Evolutionary conservation across 2,329 filamentous ascomycete species (phyloP).

Genomic region (Akanthomyces muscarius): DNA sequence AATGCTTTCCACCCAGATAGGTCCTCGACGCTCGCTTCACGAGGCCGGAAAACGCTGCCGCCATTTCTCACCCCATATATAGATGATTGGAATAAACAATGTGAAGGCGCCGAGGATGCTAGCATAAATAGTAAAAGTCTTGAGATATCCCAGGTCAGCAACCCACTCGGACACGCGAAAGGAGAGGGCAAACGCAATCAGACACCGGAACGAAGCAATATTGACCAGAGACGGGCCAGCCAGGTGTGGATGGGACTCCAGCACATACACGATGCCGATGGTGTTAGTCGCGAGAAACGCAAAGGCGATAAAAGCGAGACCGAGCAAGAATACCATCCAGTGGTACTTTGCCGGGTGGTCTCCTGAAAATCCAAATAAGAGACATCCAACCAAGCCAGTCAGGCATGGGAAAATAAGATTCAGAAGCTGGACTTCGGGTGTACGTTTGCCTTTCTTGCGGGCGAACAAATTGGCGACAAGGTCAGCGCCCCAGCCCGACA

Average conservation of each 20-base stretch:
- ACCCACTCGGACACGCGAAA: conserved; percentile 28
- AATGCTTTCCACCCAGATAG: too few relatives aligned
- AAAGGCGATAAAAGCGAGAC: conserved; percentile 27
- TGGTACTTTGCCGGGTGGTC: conserved; percentile 22
- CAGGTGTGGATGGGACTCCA: conserved; percentile 30
- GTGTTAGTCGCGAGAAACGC: conserved; percentile 27
- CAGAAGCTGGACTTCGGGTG: conserved; percentile 31
- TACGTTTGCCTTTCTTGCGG: conserved; percentile 26
- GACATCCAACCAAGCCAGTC: conserved; percentile 27
- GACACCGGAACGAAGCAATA: conserved; percentile 29
- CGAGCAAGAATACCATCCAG: conserved; percentile 27
- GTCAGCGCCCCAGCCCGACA: conserved; percentile 29
- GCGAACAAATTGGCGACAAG: conserved; percentile 27
- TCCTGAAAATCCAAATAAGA: conserved; percentile 30
- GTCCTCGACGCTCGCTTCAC: background rate
- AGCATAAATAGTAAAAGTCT: conserved; percentile 28
- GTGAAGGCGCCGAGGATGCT: conserved; percentile 29
- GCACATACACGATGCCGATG: conserved; percentile 28
- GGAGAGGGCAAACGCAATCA: conserved; percentile 28
- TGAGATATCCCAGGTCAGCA: conserved; percentile 24
- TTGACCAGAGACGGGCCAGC: conserved; percentile 31
- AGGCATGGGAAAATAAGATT: conserved; percentile 30
- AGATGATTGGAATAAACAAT: conserved; percentile 28
- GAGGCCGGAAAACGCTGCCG: background rate
- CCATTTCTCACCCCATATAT: conserved; percentile 19